These are phyloP conservation scores for Syzygium oleosum DNA, from an alignment of 345 rosid species.

Conservation along the genomic window DNA sequence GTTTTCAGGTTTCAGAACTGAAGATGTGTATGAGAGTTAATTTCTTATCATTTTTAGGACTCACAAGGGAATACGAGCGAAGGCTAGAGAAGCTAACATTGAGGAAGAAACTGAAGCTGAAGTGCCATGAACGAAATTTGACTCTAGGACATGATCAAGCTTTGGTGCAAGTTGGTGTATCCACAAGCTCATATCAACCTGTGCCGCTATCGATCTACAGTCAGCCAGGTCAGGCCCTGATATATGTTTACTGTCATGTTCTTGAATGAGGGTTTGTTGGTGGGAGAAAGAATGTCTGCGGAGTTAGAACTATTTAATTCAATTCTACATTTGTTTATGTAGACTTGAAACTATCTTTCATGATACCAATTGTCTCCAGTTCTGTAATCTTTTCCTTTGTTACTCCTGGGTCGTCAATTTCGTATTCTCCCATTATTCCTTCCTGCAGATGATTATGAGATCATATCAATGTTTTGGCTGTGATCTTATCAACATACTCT, in stretches of 20 bases:
- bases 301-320: not conserved
- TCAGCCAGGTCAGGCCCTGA: conserved; percentile 31
- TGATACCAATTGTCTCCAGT: not conserved
- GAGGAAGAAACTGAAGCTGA: conserved; percentile 84
- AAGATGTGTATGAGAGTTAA: not conserved
- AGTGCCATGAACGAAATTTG: conserved; percentile 72
- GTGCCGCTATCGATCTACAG: conserved; percentile 24
- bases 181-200: conserved; percentile 34
- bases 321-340: not conserved
- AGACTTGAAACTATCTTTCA: not conserved
- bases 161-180: conserved; percentile 33
- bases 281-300: not conserved
- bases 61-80: conserved; percentile 37
- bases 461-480: not conserved
- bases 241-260: not conserved
- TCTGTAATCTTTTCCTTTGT: not conserved
- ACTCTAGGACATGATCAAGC: conserved; percentile 32
- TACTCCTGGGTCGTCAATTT: not conserved
- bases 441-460: not conserved
- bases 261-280: not conserved
- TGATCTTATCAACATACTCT: too few relatives aligned
- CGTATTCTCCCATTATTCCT: not conserved
- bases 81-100: conserved; percentile 60
- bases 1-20: not conserved
- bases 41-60: conserved; percentile 25